Base-by-base conservation (phyloP, 768 basidiomycete genomes). In the Tylopilus rubrobrunneus region DNA sequence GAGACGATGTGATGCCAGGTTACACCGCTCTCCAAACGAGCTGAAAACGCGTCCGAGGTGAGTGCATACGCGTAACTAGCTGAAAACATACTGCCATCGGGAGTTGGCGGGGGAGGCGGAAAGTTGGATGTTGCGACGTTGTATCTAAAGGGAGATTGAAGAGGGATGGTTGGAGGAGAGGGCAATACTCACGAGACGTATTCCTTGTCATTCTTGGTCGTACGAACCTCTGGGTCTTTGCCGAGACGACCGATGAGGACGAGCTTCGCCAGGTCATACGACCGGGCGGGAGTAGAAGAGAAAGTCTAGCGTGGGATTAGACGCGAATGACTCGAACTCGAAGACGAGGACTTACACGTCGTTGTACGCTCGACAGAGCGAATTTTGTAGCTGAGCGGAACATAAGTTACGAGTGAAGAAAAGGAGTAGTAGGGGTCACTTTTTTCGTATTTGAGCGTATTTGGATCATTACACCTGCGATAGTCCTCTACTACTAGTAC, bases 1-100 rank as follows among this genome's bases (percentile, higher is more conserved):
- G 86, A 92, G 45, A 92, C 62, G 45, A 95, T 61, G 43, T 83
- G 75, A 64, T 94, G 92, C 82, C 85, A 95, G 23, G 87, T 86
- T 8, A 87, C 78, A 14, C 72, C 75, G 5, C 76, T 60, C 27
- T 76, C 74, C 12, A 69, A 64, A 45, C 83, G 81, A 59, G 78
- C 87, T 89, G 46, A n/a, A 47, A 19, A 45, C 12, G 36, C 23
- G 19, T 51, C 15, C 21, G n/a, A 17, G 36, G 21, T 40, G 39
- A 53, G 49, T 37, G 6, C 57, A 51, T n/a, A 39, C 7, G 31
- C 31, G 31, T 45, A 34, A 45, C 31, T 45, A 21, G 47, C n/a
- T 25, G 51, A 46, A 52, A 40, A 69, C 80, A 53, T 66, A 86
- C 87, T 75, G 66, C 85, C 86, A 60, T 85, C 82, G 31, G 80